phyloP scores from a whole-genome alignment of 768 basidiomycete genomes.

The Hemileccinum rubropunctum region DNA sequence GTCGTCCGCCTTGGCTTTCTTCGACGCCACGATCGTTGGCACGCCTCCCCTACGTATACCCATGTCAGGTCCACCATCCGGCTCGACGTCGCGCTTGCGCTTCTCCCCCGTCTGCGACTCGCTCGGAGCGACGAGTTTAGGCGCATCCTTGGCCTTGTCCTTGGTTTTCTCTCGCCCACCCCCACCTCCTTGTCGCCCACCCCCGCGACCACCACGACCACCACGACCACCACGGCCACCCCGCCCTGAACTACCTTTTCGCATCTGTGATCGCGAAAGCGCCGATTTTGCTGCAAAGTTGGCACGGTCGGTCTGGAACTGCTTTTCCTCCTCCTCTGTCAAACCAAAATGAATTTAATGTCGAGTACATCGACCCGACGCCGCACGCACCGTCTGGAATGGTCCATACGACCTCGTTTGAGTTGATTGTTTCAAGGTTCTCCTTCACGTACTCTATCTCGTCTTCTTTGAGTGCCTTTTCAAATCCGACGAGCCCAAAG shows the following conservation, averaged over 20 bases:
- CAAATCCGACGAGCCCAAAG: slow-evolving; percentile 49
- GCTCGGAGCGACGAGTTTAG: slow-evolving; percentile 24
- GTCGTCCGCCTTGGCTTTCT: slow-evolving; percentile 43
- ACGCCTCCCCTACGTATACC: slow-evolving; percentile 63
- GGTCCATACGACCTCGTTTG: slow-evolving; percentile 63
- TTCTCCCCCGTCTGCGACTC: slow-evolving; percentile 64
- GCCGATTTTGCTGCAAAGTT: slow-evolving; percentile 58
- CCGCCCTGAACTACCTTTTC: slow-evolving; percentile 36
- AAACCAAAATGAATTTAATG: not conserved
- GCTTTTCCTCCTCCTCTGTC: slow-evolving; percentile 68
- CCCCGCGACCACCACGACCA: slow-evolving; percentile 38
- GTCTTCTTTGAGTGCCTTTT: slow-evolving; percentile 68
- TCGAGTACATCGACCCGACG: too few species aligned
- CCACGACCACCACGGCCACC: slow-evolving; percentile 46
- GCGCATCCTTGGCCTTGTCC: slow-evolving; percentile 13
- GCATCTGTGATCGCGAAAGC: slow-evolving; percentile 38
- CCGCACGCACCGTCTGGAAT: slow-evolving; percentile 51
- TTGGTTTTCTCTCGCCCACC: slow-evolving; percentile 19
- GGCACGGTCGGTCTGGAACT: slow-evolving; percentile 73
- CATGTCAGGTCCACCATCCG: slow-evolving; percentile 70
- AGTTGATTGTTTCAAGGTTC: slow-evolving; percentile 60
- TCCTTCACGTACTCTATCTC: slow-evolving; percentile 70
- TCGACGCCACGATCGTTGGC: slow-evolving; percentile 41
- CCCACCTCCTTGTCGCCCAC: slow-evolving; percentile 24
- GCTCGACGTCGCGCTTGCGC: slow-evolving; percentile 73